Conservation (phyloP, 2,329 filamentous ascomycete species). For the Trichophaea hybrida region DNA sequence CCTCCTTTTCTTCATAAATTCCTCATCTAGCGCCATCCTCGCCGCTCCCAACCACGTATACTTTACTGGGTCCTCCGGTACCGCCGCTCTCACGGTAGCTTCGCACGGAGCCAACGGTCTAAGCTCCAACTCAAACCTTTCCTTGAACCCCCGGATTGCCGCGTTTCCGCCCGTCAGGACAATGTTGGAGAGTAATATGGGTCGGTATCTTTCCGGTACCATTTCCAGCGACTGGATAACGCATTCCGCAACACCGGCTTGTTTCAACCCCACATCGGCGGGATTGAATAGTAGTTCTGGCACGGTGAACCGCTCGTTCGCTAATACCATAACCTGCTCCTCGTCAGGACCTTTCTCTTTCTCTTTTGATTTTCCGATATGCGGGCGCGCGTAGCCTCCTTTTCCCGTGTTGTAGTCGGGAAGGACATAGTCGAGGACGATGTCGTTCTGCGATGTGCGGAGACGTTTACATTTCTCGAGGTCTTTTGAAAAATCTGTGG, state of each 20-base stretch:
- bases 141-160: constrained; percentile 64
- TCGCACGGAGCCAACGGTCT: constrained; percentile 58
- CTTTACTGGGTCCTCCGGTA: constrained; percentile 56
- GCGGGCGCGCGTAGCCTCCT: constrained; percentile 37
- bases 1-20: constrained; percentile 48
- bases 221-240: constrained; percentile 61
- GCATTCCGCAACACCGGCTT: constrained; percentile 69
- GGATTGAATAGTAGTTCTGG: constrained; percentile 85
- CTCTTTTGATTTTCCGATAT: constrained; percentile 8
- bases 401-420: constrained; percentile 57
- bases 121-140: constrained; percentile 60
- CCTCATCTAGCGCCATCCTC: constrained; percentile 53
- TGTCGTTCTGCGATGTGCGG: constrained; percentile 32
- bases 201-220: constrained; percentile 70
- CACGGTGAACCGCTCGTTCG: constrained; percentile 81
- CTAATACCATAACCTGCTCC: constrained; percentile 74
- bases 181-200: constrained; percentile 71
- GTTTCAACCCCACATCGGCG: constrained; percentile 66
- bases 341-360: constrained; percentile 8
- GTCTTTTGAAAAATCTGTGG: constrained; percentile 58
- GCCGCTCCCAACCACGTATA: constrained; percentile 81
- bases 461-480: constrained; percentile 54
- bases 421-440: constrained; percentile 82
- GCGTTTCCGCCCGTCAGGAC: constrained; percentile 79
- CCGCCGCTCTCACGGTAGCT: constrained; percentile 59